A percentile compares a stretch with the other conserved stretches of the same genome.
Conservation (phyloP, 2,329 filamentous ascomycete genomes). For the Volutella citrinella region DNA sequence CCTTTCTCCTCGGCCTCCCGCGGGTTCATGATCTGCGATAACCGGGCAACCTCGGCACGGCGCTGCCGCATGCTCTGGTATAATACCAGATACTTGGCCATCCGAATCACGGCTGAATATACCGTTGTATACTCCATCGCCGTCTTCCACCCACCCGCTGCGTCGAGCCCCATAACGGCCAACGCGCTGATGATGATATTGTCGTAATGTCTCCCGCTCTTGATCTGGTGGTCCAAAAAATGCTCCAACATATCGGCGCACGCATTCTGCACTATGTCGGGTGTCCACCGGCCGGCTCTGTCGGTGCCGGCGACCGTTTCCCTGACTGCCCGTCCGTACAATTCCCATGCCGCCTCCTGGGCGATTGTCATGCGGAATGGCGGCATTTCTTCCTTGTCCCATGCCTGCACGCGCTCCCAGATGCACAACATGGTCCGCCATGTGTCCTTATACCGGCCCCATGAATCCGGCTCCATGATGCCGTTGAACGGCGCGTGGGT, state of each 20-base stretch:
- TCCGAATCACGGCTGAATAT: slow-evolving; percentile 16
- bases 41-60: slow-evolving; percentile 4
- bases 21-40: slow-evolving; percentile 1
- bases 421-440: slow-evolving; percentile 3
- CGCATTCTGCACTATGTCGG: neutral
- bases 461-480: slow-evolving; percentile 4
- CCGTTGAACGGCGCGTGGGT: slow-evolving; percentile 2
- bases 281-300: neutral
- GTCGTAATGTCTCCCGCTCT: slow-evolving; percentile 9
- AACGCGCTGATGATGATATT: slow-evolving; percentile 11
- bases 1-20: slow-evolving; percentile 2
- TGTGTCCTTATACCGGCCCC: neutral
- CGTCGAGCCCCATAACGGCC: slow-evolving; percentile 6
- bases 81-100: slow-evolving; percentile 9
- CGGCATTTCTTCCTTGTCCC: neutral
- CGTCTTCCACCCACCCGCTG: slow-evolving; percentile 5
- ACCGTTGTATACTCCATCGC: slow-evolving; percentile 9
- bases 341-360: neutral
- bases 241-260: slow-evolving; percentile 1
- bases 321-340: neutral
- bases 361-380: neutral
- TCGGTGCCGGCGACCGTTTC: neutral
- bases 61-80: slow-evolving; percentile 7
- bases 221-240: slow-evolving; percentile 8
- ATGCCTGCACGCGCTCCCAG: slow-evolving; percentile 3